Evolutionary conservation across 129 eudicot genomes (phyloP), one percentile per base, ranked within the genome.

Genomic region (Flaveria sonorensis): DNA sequence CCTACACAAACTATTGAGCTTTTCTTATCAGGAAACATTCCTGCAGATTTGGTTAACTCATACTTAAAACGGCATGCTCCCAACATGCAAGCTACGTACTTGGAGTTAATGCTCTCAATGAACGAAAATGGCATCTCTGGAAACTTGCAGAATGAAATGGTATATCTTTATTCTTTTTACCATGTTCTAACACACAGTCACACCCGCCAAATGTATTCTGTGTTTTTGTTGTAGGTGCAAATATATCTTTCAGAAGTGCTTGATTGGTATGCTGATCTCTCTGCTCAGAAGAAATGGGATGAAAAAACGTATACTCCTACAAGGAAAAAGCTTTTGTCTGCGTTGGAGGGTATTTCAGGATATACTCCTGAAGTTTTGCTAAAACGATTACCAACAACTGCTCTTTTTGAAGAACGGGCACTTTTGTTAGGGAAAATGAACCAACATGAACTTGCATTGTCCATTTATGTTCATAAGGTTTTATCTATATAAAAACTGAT

Each of bases 81-180:
- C 15, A 86, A 70, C 71, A 87, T 95, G 99, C 99, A 95, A 85
- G 92, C 97, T 51, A 95, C 90, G 40, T 95, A 95, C 79, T 80
- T 95, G 46, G 99, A 95, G 76, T 83, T 86, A 55, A 95, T 95
- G 97, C 96, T 95, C 47, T 81, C 93, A 56, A 91, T 95, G 97
- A 91, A 91, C 64, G 97, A 88, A 83, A 86, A 89, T 55, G 87
- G 89, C 52, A 86, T 95, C 83, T 88, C 99, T 6, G 99, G 99
- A 43, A 91, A 89, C 84, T 90, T 95, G 60, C 99, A 95, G 85
- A 95, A 92, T 81, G 99, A 95, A 86, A 91, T 95, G 99, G 99
- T 94, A 86, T 19, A 43, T 46, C 40, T 48, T 71, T 71, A 43
- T 42, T 45, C 70, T 57, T 12, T n/a, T 69, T 51, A 78, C 60